Evolutionary conservation across 139 green algal species (phyloP).

Genomic region (Auxenochlorella protothecoides): DNA sequence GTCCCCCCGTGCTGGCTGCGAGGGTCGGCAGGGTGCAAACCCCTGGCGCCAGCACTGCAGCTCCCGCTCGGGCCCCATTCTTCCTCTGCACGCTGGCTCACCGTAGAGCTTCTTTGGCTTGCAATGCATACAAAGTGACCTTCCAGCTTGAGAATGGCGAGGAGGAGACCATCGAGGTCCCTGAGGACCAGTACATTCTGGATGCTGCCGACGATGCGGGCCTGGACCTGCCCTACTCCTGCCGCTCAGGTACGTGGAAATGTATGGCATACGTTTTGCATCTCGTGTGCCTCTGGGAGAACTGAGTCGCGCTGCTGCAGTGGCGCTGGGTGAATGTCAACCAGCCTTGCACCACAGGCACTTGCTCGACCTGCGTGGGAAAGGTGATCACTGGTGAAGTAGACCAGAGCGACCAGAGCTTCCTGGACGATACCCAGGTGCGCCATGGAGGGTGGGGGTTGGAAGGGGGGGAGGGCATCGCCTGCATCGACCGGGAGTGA

Average conservation of each 20-base stretch:
- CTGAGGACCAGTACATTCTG: constrained; percentile 13
- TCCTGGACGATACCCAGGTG: constrained; percentile 83
- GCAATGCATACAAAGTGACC: too few relatives aligned
- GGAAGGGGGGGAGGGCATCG: background rate
- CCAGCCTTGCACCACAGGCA: constrained; percentile 23
- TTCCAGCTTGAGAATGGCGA: too few relatives aligned
- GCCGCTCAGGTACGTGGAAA: constrained; percentile 41
- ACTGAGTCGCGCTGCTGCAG: too few relatives aligned
- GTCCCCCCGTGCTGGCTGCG: too few relatives aligned
- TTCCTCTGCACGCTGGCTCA: too few relatives aligned
- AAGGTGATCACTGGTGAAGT: constrained; percentile 49
- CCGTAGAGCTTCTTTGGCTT: too few relatives aligned
- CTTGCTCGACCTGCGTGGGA: constrained; percentile 56
- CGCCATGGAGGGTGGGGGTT: constrained; percentile 1
- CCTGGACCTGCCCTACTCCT: constrained; percentile 84
- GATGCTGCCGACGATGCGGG: constrained; percentile 34
- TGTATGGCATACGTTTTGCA: too few relatives aligned
- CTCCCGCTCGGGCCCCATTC: too few relatives aligned
- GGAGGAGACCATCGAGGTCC: constrained; percentile 2
- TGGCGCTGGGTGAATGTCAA: too few relatives aligned
- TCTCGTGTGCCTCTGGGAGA: too few relatives aligned
- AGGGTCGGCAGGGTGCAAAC: too few relatives aligned
- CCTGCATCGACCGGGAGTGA: constrained; percentile 7
- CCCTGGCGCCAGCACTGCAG: too few relatives aligned
- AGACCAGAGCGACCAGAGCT: constrained; percentile 81